Evolutionary conservation across 225 moss, liverwort and hornwort species (phyloP), one percentile per base, ranked within the genome.

Genomic region (Polytrichum formosum): DNA sequence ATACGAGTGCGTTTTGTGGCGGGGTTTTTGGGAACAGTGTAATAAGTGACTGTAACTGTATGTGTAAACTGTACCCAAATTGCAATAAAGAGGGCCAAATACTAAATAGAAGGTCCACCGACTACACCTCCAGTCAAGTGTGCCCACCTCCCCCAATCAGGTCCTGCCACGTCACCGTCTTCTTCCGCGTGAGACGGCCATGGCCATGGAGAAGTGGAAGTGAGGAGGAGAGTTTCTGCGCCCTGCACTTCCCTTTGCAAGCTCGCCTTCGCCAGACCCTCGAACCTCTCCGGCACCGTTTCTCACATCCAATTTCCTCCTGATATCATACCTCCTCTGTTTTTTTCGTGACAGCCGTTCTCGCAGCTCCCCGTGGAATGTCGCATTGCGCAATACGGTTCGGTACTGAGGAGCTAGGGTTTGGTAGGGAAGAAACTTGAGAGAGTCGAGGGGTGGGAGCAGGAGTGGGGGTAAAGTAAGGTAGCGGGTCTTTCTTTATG

Each of bases 341-440:
- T 56, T 56, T 56, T 5, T 56, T 19, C 18, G 56, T 18, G 6
- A 56, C 19, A 5, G 56, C n/a, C 2, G 19, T 56, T n/a, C n/a
- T 56, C 56, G 20, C 18, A 56, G 55, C 21, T 22, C 37, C 31
- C 60, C 31, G 31, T 70, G 70, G 30, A 21, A 70, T 59, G 58
- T 61, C 27, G 29, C 31, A 70, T 70, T 70, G 70, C 25, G 6
- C 1, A 28, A 61, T 13, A 61, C 59, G 22, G 61, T 70, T n/a
- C 58, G 37, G 59, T 10, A 18, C 22, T 61, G 70, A 61, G 58
- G 21, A n/a, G 29, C 8, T 70, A 61, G 70, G 70, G 70, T 70
- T 59, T 59, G 58, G 59, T 61, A 25, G 61, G 4, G 61, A n/a
- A 18, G 56, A 56, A n/a, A 7, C 31, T 31, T 31, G 31, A 31